Evolutionary conservation across 441 rosid species (phyloP), one percentile per base, ranked within the genome.

Genomic region (Raphanus hybrid): DNA sequence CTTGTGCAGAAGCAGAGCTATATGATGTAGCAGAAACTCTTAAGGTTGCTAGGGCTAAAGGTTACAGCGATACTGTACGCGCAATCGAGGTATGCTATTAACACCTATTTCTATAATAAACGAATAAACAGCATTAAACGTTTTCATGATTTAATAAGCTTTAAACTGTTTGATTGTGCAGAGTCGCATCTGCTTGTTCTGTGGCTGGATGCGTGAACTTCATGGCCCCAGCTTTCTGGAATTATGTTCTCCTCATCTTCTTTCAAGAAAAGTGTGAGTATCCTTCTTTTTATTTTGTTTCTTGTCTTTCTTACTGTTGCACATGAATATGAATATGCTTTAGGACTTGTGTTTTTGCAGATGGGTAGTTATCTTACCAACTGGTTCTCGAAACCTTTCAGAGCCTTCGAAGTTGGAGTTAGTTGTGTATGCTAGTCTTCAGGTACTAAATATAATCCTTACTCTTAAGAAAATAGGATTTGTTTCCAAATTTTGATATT

Each of bases 131-230:
- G 16, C 23, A n/a, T 67, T n/a, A 48, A 27, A 23, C 16, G 70
- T 39, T 23, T 23, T 10, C 74, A 58, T 71, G 54, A 23, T 52
- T 9, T 55, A 43, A 10, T 29, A 62, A 5, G 4, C 18, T 48
- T 63, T 7, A 34, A 62, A 45, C 64, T 14, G 5, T 67, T 39
- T 79, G 71, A 52, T 82, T 26, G 10, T 71, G 63, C 81, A 93
- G 97, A 82, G 60, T 73, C 91, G 89, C 64, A 82, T 90, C 61
- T 89, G 88, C 76, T 84, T 93, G 50, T 93, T 93, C 84, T 86
- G 95, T 80, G 98, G 93, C 63, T 90, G 91, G 91, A 55, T 93
- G 92, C 87, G 95, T 69, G 97, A 93, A 76, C 84, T 87, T 74
- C 82, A 86, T 78, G 97, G 92, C 43, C 89, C 87, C 1, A 90